Evolutionary conservation across 306 rosid genomes (phyloP).

Genomic region (Quercus cerris): DNA sequence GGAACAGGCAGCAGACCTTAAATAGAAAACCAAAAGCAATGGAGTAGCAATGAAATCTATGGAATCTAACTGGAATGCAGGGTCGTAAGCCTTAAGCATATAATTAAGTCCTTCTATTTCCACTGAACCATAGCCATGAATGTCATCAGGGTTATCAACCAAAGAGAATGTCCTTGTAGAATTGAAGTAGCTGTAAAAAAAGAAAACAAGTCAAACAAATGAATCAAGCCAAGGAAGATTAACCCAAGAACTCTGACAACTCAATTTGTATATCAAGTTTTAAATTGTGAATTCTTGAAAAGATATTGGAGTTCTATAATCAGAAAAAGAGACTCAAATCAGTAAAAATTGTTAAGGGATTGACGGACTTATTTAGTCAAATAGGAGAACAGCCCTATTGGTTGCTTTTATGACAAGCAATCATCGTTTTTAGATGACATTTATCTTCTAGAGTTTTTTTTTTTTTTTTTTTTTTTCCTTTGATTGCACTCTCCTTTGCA

Average conservation of each 20-base stretch:
- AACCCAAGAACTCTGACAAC: background rate
- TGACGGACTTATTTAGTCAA: background rate
- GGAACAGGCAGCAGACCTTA: too few species aligned
- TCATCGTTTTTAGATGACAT: background rate
- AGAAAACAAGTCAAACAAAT: background rate
- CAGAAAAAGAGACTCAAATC: background rate
- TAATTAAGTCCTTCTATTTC: slow-evolving; percentile 17
- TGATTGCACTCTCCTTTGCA: background rate
- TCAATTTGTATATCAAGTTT: background rate
- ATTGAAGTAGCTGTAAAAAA: slow-evolving; percentile 40
- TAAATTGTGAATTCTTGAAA: background rate
- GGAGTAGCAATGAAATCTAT: background rate
- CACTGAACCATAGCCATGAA: slow-evolving; percentile 21
- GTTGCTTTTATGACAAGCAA: background rate
- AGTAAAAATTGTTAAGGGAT: background rate
- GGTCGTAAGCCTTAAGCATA: background rate
- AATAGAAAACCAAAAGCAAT: background rate
- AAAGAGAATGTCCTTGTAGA: slow-evolving; percentile 30
- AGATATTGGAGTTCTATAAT: background rate
- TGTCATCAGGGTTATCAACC: slow-evolving; percentile 30
- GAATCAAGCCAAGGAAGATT: background rate
- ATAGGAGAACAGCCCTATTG: background rate
- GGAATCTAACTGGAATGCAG: background rate
- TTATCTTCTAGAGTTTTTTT: too few species aligned
- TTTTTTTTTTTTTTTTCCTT: background rate